phyloP scores from a whole-genome alignment of 768 basidiomycete genomes.

The Pholiota microspora region DNA sequence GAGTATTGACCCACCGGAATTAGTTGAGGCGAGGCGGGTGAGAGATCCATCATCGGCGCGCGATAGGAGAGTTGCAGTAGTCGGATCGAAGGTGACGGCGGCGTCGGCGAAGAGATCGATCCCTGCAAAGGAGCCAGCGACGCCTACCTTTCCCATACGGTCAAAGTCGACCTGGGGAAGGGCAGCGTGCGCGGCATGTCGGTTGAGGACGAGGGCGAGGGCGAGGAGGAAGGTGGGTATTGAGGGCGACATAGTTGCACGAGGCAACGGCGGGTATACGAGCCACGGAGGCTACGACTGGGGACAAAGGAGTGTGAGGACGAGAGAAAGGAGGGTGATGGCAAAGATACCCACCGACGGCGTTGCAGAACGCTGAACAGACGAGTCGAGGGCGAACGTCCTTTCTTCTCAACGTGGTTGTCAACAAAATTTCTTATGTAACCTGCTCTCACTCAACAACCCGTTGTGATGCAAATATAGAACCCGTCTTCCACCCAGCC shows the following conservation, averaged over 20 bases:
- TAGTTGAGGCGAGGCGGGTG: slow-evolving; percentile 70
- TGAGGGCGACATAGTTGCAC: slow-evolving; percentile 22
- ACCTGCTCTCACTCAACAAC: slow-evolving; percentile 6
- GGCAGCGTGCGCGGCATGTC: slow-evolving; percentile 31
- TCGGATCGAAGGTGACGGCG: slow-evolving; percentile 60
- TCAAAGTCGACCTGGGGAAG: slow-evolving; percentile 44
- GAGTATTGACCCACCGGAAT: slow-evolving; percentile 72
- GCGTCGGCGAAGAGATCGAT: slow-evolving; percentile 72
- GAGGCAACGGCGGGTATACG: slow-evolving; percentile 6
- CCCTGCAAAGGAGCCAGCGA: slow-evolving; percentile 87
- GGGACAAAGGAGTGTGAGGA: slow-evolving; percentile 13
- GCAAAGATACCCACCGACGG: slow-evolving; percentile 7
- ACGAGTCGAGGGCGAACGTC: background rate
- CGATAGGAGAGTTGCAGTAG: slow-evolving; percentile 68
- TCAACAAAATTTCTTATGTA: slow-evolving; percentile 8
- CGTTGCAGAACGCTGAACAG: background rate
- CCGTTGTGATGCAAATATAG: background rate
- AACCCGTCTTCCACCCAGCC: background rate
- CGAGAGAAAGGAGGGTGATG: slow-evolving; percentile 7
- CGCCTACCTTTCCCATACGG: slow-evolving; percentile 89
- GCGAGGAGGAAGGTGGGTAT: slow-evolving; percentile 23
- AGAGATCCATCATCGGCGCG: slow-evolving; percentile 67
- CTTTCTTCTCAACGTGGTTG: background rate
- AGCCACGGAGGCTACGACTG: slow-evolving; percentile 4
- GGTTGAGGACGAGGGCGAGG: slow-evolving; percentile 24